Evolutionary conservation across 129 eudicot species (phyloP), one percentile per base, ranked within the genome.

Genomic region (Flaveria trinervia): DNA sequence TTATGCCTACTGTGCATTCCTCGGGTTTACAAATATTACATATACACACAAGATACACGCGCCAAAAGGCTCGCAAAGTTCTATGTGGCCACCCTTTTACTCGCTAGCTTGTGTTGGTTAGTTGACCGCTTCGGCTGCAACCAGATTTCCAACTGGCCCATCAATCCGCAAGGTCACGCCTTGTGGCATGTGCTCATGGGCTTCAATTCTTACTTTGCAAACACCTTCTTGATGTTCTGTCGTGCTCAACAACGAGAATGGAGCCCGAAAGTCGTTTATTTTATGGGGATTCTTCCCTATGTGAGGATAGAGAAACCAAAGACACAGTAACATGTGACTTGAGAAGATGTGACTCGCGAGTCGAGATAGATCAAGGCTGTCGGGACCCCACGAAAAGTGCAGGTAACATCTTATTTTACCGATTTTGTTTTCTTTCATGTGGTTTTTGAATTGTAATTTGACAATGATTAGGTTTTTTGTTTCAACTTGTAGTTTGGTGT

Each of bases 91-190:
- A 93, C 98, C 15, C 80, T 93, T 28, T 65, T 83, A 4, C 49
- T 82, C 22, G 97, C 89, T 56, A 82, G 83, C 71, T 25, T 88
- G 2, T 87, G 88, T 66, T 93, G 98, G 98, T 79, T 88, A 16
- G 83, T 67, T 72, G 98, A 93, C 45, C 95, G 91, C 9, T 50
- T 86, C 13, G 83, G 85, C 68, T 93, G 98, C 83, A 74, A 69
- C 78, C 64, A 83, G 9, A 71, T 93, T 18, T 87, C 88, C 1
- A 72, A 54, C 22, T 93, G 95, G 98, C 76, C 70, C 51, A 28
- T 93, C 57, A 90, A 93, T 75, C 98, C 98, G 28, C 98, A 93
- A 70, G 98, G 98, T 39, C 98, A 93, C 66, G 97, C 98, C 1
- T 76, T 88, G 68, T 93, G 98, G 96, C 98, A 93, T 48, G 75